Conservation (phyloP, 2,329 filamentous ascomycete genomes). For the Tolypocladium paradoxum region DNA sequence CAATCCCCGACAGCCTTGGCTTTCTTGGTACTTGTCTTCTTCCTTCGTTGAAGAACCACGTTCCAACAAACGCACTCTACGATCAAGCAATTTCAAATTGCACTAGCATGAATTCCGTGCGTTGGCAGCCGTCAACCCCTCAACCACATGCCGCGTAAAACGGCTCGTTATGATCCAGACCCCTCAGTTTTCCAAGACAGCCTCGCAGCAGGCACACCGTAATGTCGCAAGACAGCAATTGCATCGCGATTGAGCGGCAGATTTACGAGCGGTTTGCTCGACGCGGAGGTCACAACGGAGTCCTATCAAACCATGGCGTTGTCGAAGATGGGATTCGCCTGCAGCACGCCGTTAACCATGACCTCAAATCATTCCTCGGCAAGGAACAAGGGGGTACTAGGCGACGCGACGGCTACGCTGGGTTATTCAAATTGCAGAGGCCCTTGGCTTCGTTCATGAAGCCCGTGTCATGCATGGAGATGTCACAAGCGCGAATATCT, state of each 20-base stretch:
- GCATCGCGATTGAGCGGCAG: not conserved
- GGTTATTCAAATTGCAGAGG: not conserved
- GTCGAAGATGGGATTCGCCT: not conserved
- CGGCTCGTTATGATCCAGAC: no score
- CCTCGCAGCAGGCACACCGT: no score
- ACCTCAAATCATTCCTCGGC: not conserved
- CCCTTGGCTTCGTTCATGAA: not conserved
- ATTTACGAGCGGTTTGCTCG: not conserved
- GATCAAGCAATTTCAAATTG: no score
- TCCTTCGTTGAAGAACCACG: no score
- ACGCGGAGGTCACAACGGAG: not conserved
- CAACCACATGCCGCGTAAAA: no score
- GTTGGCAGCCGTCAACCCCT: no score
- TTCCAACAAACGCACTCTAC: no score
- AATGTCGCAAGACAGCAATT: no score
- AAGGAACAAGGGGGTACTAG: not conserved
- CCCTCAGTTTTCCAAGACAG: no score
- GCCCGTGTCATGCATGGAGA: not conserved
- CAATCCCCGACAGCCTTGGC: no score
- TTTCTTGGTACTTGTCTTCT: no score
- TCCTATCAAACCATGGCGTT: not conserved
- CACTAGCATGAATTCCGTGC: no score
- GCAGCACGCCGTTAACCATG: not conserved
- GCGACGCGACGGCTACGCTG: not conserved
- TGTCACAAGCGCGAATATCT: not conserved